phyloP scores from a whole-genome alignment of 2,329 filamentous ascomycete species.

The Phaeophleospora eucalypticola region DNA sequence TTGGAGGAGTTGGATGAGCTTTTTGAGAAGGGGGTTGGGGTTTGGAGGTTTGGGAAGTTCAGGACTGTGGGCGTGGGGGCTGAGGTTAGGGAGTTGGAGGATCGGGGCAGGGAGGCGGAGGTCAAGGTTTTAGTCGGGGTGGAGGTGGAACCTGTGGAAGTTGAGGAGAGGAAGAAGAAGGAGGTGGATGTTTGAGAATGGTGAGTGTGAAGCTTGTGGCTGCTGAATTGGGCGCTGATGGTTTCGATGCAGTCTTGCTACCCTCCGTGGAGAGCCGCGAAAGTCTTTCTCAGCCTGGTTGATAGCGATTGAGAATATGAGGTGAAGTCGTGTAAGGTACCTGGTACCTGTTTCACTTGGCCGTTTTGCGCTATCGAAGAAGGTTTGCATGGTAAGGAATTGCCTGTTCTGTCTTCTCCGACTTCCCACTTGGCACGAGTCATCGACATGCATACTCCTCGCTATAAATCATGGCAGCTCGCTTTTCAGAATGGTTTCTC shows the following conservation, averaged over 20 bases:
- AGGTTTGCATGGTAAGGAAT: not conserved
- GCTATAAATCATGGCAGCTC: not conserved
- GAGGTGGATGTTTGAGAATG: constrained; percentile 7
- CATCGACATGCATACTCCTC: not conserved
- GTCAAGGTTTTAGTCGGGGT: constrained; percentile 10
- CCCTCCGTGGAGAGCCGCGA: not conserved
- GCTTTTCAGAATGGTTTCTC: not conserved
- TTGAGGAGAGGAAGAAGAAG: constrained; percentile 3
- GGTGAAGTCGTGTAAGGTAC: not conserved
- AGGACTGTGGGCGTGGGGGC: constrained; percentile 10
- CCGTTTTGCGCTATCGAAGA: not conserved
- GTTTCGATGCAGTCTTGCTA: not conserved
- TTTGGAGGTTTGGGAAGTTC: constrained; percentile 13
- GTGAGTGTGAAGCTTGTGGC: too few relatives aligned
- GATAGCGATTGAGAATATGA: too few relatives aligned
- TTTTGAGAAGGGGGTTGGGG: constrained; percentile 12
- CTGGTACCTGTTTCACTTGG: not conserved
- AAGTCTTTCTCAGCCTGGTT: too few relatives aligned
- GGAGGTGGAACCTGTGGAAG: constrained; percentile 6
- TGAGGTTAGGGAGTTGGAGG: constrained; percentile 12
- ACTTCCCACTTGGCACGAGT: not conserved
- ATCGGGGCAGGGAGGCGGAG: not conserved
- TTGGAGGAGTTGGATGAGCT: constrained; percentile 13
- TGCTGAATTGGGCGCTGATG: too few relatives aligned
- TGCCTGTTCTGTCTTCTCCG: too few relatives aligned